Evolutionary conservation across 2,329 filamentous ascomycete genomes (phyloP).

Genomic region (Penicillium sp.): DNA sequence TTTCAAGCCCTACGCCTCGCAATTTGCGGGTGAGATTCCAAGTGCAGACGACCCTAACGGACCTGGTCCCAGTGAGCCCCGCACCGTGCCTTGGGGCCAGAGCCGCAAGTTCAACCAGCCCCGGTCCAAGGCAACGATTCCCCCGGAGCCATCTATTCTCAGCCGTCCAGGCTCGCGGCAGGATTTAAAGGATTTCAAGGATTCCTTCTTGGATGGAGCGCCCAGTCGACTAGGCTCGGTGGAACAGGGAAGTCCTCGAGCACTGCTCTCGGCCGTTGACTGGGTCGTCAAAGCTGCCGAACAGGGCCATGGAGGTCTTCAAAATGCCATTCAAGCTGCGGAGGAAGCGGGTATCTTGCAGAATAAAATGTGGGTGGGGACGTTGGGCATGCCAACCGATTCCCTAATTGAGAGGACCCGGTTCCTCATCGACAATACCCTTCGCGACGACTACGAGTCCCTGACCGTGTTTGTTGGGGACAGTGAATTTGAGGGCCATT

Average conservation of each 20-base stretch:
- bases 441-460: constrained; percentile 75
- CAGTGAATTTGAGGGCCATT: constrained; percentile 89
- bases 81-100: constrained; percentile 69
- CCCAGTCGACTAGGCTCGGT: constrained; percentile 8
- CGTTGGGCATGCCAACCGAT: constrained; percentile 88
- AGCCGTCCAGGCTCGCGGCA: constrained; percentile 40
- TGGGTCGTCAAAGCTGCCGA: constrained; percentile 81
- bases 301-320: constrained; percentile 84
- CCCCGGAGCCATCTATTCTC: constrained; percentile 58
- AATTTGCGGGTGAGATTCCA: constrained; percentile 25
- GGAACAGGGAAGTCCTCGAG: constrained; percentile 55
- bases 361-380: constrained; percentile 81
- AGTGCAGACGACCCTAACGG: constrained; percentile 28
- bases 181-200: constrained; percentile 20
- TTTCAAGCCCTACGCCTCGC: constrained; percentile 33
- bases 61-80: constrained; percentile 56
- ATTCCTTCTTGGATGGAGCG: constrained; percentile 21
- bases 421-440: constrained; percentile 71
- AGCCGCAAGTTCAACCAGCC: constrained; percentile 68
- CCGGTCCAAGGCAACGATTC: constrained; percentile 59
- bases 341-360: constrained; percentile 61
- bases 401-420: constrained; percentile 69
- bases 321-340: constrained; percentile 80
- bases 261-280: constrained; percentile 62
- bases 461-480: constrained; percentile 79